phyloP scores from a whole-genome alignment of 345 rosid genomes.

The Populus simonii region DNA sequence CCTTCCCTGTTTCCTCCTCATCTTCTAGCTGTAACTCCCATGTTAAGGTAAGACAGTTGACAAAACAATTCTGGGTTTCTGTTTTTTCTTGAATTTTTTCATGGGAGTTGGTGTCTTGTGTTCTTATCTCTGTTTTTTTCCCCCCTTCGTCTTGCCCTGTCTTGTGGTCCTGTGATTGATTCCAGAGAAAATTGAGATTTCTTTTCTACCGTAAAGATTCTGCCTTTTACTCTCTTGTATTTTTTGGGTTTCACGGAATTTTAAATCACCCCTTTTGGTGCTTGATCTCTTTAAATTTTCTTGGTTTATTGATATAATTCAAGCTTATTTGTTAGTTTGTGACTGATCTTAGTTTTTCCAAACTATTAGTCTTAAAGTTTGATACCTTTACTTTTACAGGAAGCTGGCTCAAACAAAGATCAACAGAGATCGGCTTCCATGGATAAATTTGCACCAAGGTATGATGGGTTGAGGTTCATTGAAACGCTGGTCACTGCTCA shows the following conservation, averaged over 20 bases:
- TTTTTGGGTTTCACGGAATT: not conserved
- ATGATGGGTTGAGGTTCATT: slow-evolving; percentile 34
- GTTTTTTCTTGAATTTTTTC: not conserved
- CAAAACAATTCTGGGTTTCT: not conserved
- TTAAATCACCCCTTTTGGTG: not conserved
- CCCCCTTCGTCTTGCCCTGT: no score
- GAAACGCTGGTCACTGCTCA: slow-evolving; percentile 36
- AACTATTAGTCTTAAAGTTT: no score
- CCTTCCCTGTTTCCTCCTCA: slow-evolving; percentile 38
- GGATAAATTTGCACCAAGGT: slow-evolving; percentile 32
- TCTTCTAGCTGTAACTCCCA: slow-evolving; percentile 25
- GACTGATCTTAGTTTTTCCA: not conserved
- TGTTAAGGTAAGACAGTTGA: slow-evolving; percentile 37
- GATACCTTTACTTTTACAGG: slow-evolving; percentile 1
- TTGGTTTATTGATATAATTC: not conserved
- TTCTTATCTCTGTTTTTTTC: not conserved
- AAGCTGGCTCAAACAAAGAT: slow-evolving; percentile 8
- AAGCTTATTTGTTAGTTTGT: not conserved
- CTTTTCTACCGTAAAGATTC: not conserved
- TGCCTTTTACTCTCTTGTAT: not conserved
- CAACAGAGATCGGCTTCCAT: slow-evolving; percentile 5
- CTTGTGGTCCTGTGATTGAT: not conserved
- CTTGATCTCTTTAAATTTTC: not conserved
- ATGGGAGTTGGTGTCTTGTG: not conserved
- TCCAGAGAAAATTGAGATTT: not conserved